A percentile compares a stretch with the other conserved stretches of the same genome.
Evolutionary conservation across 768 basidiomycete genomes (phyloP).

Genomic region (Mycena metata): DNA sequence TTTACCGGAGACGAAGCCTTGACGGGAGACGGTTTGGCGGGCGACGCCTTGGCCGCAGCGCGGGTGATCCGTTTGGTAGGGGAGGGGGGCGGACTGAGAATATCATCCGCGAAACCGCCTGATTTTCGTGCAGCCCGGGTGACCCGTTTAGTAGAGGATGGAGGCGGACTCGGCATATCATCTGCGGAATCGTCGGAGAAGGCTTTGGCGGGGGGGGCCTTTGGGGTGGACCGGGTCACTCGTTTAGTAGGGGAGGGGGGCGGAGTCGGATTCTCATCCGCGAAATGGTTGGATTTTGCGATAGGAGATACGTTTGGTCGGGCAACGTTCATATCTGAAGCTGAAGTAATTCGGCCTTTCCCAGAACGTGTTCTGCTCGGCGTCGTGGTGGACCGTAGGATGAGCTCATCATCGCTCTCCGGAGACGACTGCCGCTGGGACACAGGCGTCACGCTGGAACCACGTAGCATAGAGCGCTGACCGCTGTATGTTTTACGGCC

Average conservation of each 20-base stretch:
- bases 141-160: constrained; percentile 3
- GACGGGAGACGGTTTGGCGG: not conserved
- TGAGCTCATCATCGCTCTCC: constrained; percentile 26
- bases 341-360: not conserved
- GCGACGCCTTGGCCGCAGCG: not conserved
- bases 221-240: not conserved
- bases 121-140: constrained; percentile 1
- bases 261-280: constrained; percentile 5
- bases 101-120: not conserved
- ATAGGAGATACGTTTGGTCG: too few relatives aligned
- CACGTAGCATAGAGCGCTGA: not conserved
- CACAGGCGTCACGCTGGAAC: not conserved
- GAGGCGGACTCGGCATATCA: constrained; percentile 9
- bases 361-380: constrained; percentile 27
- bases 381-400: constrained; percentile 3
- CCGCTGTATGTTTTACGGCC: not conserved
- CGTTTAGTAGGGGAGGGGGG: constrained; percentile 10
- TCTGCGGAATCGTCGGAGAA: not conserved
- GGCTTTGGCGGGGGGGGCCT: constrained; percentile 2
- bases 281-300: too few relatives aligned
- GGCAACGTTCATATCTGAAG: not conserved
- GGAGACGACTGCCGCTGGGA: not conserved
- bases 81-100: constrained; percentile 7
- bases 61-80: constrained; percentile 8
- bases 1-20: constrained; percentile 18